phyloP scores from a whole-genome alignment of 2,329 filamentous ascomycete species.

The Colletotrichum tropicicola region DNA sequence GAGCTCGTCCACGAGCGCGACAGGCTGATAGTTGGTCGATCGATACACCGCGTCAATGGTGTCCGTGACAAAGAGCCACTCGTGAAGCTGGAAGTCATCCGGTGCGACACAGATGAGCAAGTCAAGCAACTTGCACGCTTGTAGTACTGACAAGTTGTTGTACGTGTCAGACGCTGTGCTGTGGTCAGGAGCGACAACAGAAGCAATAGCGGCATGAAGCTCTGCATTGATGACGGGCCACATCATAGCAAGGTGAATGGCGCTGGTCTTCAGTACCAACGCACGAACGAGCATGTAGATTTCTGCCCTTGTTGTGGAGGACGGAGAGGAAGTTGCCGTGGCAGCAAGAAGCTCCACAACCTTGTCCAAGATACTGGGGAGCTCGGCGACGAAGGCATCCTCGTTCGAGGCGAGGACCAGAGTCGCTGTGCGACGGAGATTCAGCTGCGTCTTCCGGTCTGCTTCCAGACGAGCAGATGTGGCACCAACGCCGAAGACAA shows the following conservation, averaged over 20 bases:
- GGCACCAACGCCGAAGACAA: conserved; percentile 98
- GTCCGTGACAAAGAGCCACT: conserved; percentile 97
- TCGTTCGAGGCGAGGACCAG: conserved; percentile 79
- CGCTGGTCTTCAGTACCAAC: conserved; percentile 79
- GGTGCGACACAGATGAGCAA: conserved; percentile 85
- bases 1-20: conserved; percentile 85
- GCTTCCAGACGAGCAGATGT: conserved; percentile 94
- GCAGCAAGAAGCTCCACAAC: conserved; percentile 86
- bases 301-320: conserved; percentile 87
- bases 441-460: conserved; percentile 91
- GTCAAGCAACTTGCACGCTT: conserved; percentile 94
- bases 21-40: conserved; percentile 71
- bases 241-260: conserved; percentile 81
- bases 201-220: conserved; percentile 81
- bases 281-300: conserved; percentile 89
- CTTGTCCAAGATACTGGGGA: conserved; percentile 80
- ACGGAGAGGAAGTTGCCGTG: conserved; percentile 89
- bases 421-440: conserved; percentile 82
- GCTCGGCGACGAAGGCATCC: conserved; percentile 82
- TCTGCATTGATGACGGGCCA: conserved; percentile 94
- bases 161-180: conserved; percentile 75
- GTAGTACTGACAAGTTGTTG: conserved; percentile 79
- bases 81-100: conserved; percentile 97
- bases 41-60: conserved; percentile 96
- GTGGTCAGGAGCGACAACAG: conserved; percentile 74